phyloP scores from a whole-genome alignment of 768 basidiomycete genomes.

The Boletus tomentosulus region DNA sequence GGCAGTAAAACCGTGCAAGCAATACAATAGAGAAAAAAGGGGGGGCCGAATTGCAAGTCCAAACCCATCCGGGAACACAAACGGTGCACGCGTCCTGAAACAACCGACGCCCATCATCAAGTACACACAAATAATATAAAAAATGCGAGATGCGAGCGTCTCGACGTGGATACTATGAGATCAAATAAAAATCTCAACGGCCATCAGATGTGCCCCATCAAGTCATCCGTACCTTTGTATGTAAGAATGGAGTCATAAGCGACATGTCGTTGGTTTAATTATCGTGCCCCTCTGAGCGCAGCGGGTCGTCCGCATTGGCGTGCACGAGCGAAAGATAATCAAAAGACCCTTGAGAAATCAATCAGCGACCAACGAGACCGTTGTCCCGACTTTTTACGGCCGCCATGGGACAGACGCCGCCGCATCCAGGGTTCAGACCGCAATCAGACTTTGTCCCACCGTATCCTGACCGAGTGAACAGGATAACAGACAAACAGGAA shows the following conservation, averaged over 20 bases:
- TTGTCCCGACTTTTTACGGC: neutral
- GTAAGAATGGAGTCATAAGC: neutral
- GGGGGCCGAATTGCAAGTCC: neutral
- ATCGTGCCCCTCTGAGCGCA: neutral
- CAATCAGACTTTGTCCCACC: neutral
- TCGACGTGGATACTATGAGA: neutral
- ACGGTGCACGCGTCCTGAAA: neutral
- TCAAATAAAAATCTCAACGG: neutral
- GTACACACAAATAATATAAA: neutral
- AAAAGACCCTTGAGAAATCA: neutral
- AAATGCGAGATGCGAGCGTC: neutral
- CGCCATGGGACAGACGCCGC: neutral
- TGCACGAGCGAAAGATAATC: neutral
- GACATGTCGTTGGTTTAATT: neutral
- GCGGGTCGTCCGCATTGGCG: neutral
- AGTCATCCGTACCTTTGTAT: neutral
- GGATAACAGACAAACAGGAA: neutral
- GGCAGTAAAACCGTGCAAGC: neutral
- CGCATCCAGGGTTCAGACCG: neutral
- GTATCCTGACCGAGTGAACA: constrained; percentile 1
- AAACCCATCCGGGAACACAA: neutral
- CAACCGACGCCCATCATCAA: neutral
- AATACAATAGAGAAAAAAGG: neutral
- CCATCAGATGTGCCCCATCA: neutral
- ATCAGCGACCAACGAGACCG: neutral